A percentile compares a stretch with the other conserved stretches of the same genome.
phyloP scores from a whole-genome alignment of 768 basidiomycete species.

The Naematelia aurantialba region DNA sequence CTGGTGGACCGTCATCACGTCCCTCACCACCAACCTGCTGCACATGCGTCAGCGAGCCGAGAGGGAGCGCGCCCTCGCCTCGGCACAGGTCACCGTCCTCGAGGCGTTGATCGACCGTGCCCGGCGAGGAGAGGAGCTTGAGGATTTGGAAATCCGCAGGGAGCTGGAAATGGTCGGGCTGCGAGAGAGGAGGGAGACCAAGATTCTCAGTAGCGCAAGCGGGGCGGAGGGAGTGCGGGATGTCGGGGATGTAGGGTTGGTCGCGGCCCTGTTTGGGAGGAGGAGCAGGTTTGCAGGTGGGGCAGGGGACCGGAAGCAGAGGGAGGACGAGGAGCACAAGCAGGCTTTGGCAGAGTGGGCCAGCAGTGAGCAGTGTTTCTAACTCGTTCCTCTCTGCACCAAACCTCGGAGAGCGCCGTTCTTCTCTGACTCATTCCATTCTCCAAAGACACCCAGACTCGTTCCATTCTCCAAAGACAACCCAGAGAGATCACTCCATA shows the following conservation, averaged over 20 bases:
- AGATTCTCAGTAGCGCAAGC: conserved; percentile 21
- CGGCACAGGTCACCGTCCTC: conserved; percentile 47
- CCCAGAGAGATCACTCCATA: too few relatives aligned
- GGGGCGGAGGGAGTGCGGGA: conserved; percentile 28
- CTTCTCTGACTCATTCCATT: too few relatives aligned
- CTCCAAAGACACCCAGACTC: too few relatives aligned
- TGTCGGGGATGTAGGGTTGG: conserved; percentile 39
- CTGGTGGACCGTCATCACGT: conserved; percentile 46
- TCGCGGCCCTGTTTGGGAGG: conserved; percentile 48
- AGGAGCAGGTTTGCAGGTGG: conserved; percentile 17
- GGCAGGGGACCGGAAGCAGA: background rate
- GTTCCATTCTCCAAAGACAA: too few relatives aligned
- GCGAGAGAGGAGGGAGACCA: conserved; percentile 34
- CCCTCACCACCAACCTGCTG: conserved; percentile 41
- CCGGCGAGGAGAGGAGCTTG: conserved; percentile 15
- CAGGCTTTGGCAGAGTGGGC: background rate
- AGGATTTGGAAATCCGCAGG: conserved; percentile 40
- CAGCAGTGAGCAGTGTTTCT: background rate
- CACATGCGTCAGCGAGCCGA: conserved; percentile 28
- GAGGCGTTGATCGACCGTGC: conserved; percentile 33
- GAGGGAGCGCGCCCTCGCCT: conserved; percentile 22
- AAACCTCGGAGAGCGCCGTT: too few relatives aligned
- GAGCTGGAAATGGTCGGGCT: conserved; percentile 51
- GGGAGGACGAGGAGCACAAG: background rate
- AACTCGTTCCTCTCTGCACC: background rate